Conservation (phyloP, 176 grass and related monocot species). For the Puccinellia tenuiflora region DNA sequence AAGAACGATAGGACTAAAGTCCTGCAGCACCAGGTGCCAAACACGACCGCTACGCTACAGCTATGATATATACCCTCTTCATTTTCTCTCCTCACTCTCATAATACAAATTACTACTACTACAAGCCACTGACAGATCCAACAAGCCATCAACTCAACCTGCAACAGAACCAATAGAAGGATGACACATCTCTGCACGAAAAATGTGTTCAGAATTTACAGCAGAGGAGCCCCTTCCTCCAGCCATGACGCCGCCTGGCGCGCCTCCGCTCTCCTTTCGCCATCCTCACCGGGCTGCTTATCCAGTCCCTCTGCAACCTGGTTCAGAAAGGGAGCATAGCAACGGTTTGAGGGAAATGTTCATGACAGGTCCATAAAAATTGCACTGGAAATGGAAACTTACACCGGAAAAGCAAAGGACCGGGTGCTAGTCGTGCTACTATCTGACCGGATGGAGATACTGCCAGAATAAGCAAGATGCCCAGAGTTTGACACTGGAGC, state of each 20-base stretch:
- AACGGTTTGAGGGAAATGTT: not conserved
- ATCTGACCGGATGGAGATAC: constrained; percentile 68
- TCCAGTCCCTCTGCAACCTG: constrained; percentile 78
- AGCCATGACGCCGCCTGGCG: constrained; percentile 21
- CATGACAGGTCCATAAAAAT: too few relatives aligned
- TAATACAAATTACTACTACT: not conserved
- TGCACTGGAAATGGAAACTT: constrained; percentile 20
- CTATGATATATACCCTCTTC: constrained; percentile 22
- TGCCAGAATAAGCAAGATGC: constrained; percentile 63
- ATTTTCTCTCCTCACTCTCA: constrained; percentile 1
- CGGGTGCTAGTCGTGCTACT: constrained; percentile 79
- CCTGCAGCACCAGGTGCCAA: not conserved
- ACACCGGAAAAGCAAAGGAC: constrained; percentile 93
- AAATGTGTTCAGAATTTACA: constrained; percentile 54
- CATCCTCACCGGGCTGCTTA: constrained; percentile 88
- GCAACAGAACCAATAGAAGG: constrained; percentile 20
- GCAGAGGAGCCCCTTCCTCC: constrained; percentile 62
- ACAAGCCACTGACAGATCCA: constrained; percentile 3
- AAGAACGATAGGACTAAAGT: not conserved
- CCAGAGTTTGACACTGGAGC: constrained; percentile 41
- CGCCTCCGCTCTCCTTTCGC: constrained; percentile 58
- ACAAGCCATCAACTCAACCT: constrained; percentile 19
- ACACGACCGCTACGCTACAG: constrained; percentile 5
- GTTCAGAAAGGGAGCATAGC: not conserved
- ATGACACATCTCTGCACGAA: not conserved